Evolutionary conservation across 306 rosid genomes (phyloP).

Genomic region (Cicer pinnatifidum): DNA sequence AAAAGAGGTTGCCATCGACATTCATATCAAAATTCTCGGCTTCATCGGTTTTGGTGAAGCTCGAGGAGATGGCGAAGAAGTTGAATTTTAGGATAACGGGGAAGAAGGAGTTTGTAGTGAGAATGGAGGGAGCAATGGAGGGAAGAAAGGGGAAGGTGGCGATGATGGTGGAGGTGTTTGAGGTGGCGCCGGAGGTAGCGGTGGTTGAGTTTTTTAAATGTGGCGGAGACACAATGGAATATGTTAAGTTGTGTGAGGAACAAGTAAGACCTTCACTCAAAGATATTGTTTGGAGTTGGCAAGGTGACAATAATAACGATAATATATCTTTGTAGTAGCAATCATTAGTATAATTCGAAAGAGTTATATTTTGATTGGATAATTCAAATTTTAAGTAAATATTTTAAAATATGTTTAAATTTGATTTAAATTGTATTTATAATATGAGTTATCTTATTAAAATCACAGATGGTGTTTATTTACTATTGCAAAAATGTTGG

Average conservation of each 20-base stretch:
- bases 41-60: conserved; percentile 54
- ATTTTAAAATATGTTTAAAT: neutral
- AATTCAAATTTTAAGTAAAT: neutral
- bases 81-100: conserved; percentile 53
- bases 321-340: neutral
- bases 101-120: conserved; percentile 64
- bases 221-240: conserved; percentile 73
- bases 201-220: conserved; percentile 69
- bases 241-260: conserved; percentile 68
- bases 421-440: neutral
- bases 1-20: conserved; percentile 57
- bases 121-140: conserved; percentile 58
- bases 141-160: conserved; percentile 80
- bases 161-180: conserved; percentile 65
- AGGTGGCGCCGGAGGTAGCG: conserved; percentile 77
- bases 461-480: too few species aligned
- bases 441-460: neutral
- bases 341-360: neutral
- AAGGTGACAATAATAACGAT: conserved; percentile 53
- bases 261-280: conserved; percentile 76
- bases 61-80: conserved; percentile 54
- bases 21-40: conserved; percentile 77
- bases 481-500: too few species aligned
- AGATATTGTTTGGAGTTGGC: conserved; percentile 97
- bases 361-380: neutral